phyloP scores from a whole-genome alignment of 129 eudicot genomes.

The Centrapalus pauciflorus region DNA sequence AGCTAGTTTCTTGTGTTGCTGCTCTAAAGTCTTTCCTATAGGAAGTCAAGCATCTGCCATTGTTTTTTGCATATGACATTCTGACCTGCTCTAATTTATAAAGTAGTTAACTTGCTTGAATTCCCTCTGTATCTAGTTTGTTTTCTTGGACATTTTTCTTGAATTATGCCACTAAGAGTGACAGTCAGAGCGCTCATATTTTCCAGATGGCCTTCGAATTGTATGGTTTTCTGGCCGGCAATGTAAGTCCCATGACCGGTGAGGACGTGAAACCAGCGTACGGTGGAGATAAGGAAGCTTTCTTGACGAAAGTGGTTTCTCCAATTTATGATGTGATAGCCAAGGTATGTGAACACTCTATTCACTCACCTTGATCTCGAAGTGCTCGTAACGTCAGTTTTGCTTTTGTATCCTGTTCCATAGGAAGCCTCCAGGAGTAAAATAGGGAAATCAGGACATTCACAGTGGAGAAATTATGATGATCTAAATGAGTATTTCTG shows the following conservation, averaged over 20 bases:
- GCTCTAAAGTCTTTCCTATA: too few relatives aligned
- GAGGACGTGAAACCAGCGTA: slow-evolving; percentile 98
- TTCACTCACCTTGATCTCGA: background rate
- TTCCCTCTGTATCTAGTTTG: background rate
- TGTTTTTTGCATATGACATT: too few relatives aligned
- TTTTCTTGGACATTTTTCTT: background rate
- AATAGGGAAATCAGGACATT: slow-evolving; percentile 80
- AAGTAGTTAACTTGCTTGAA: too few relatives aligned
- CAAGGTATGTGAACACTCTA: slow-evolving; percentile 49
- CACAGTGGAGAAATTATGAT: slow-evolving; percentile 95
- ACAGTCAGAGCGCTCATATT: slow-evolving; percentile 18
- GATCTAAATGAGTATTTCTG: slow-evolving; percentile 94
- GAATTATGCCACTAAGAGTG: slow-evolving; percentile 16
- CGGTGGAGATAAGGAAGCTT: slow-evolving; percentile 98
- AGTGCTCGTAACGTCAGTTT: slow-evolving; percentile 4
- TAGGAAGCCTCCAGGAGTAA: slow-evolving; percentile 96
- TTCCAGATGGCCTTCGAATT: slow-evolving; percentile 94
- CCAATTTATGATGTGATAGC: slow-evolving; percentile 94
- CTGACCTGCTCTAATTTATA: too few relatives aligned
- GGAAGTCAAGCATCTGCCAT: too few relatives aligned
- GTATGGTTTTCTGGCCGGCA: slow-evolving; percentile 98
- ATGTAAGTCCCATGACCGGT: slow-evolving; percentile 94
- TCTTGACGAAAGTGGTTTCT: slow-evolving; percentile 79
- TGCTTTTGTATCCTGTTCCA: slow-evolving; percentile 14
- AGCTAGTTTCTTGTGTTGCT: too few relatives aligned